Base-by-base conservation (phyloP, 2,329 filamentous ascomycete species). In the Zasmidium citrigriseum region DNA sequence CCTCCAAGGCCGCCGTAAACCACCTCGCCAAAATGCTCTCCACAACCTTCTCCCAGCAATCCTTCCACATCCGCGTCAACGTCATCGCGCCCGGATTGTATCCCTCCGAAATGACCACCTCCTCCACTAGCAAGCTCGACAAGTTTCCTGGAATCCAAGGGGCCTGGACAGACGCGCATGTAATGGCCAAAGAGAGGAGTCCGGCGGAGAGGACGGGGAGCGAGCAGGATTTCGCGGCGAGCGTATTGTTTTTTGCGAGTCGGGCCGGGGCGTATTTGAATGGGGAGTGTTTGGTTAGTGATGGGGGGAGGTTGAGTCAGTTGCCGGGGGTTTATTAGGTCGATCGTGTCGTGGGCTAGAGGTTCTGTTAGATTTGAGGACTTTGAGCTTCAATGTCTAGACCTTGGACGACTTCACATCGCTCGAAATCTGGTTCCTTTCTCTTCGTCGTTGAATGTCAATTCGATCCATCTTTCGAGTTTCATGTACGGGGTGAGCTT, bases 171-270 rank as follows among this genome's bases (percentile, higher is more conserved):
- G 84, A 81, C 86, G 57, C 89, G 83, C 70, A 81, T 82, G 16
- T 86, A 79, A 69, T 70, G 67, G 51, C 59, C 65, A 68, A 12
- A 73, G 63, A 66, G 41, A 76, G 25, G 70, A 78, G 87, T 46
- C 87, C 87, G 0, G 73, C 86, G n/a, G 81, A 81, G 44, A 77
- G 87, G 47, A 78, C 83, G 60, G 87, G 87, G 1, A 79, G 82
- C 46, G 80, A 85, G 58, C 74, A 84, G 64, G 87, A 89, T 67
- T 84, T 90, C 77, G 84, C 81, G 1, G 86, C 87, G 1, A 77
- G 84, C 49, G 80, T 90, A 23, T 70, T 91, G 52, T 90, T 86
- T 76, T 76, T 90, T 68, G 84, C 83, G 2, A 85, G 84, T 50
- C 76, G 82, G 61, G 49, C 49, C 10, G 27, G 49, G 22, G 49